Evolutionary conservation across 139 green algal genomes (phyloP).

Genomic region (Gonium pectorale): DNA sequence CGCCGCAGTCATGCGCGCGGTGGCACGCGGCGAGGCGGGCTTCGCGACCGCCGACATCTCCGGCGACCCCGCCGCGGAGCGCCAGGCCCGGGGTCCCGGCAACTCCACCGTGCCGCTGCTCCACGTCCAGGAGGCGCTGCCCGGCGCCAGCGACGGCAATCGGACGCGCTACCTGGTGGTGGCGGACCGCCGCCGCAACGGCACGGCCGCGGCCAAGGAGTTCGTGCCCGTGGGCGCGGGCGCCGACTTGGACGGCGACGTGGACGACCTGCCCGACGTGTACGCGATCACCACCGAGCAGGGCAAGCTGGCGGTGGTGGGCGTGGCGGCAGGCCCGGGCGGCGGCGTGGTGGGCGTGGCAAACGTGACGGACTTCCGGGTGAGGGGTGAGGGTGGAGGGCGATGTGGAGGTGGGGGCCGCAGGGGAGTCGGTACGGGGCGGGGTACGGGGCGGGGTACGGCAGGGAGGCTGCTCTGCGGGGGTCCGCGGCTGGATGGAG

Average conservation of each 20-base stretch:
- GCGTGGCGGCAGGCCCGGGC: background rate
- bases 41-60: background rate
- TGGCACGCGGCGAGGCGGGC: background rate
- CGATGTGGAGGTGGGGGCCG: background rate
- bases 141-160: too few species aligned
- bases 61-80: too few species aligned
- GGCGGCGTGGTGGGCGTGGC: background rate
- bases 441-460: too few species aligned
- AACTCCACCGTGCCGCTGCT: too few species aligned
- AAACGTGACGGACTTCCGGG: constrained; percentile 23
- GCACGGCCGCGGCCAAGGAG: too few species aligned
- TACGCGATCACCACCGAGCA: background rate
- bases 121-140: too few species aligned
- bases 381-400: background rate
- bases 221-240: background rate
- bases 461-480: too few species aligned
- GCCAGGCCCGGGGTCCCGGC: too few species aligned
- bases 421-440: background rate
- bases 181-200: too few species aligned
- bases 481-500: too few species aligned
- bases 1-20: background rate
- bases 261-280: background rate
- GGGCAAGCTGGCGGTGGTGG: constrained; percentile 13
- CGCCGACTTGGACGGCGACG: background rate
- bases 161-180: too few species aligned